Percentiles rank a stretch among this genome's conserved stretches.
phyloP scores from a whole-genome alignment of 352 stramenopile genomes.

The Peronospora belbahrii region DNA sequence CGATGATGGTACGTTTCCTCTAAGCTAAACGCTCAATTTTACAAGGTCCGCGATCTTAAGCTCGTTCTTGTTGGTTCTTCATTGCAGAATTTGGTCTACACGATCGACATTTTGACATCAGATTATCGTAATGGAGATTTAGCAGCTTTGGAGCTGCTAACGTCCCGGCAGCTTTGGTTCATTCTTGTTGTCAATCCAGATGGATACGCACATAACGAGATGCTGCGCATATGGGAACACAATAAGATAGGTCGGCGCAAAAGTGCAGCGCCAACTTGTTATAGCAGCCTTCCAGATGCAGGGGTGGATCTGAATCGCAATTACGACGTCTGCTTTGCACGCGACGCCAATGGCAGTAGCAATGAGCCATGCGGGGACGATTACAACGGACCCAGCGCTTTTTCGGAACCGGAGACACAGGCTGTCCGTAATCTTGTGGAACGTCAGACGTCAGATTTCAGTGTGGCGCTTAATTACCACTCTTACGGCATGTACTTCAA shows the following conservation, averaged over 20 bases:
- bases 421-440: slow-evolving; percentile 67
- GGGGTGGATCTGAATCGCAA: slow-evolving; percentile 82
- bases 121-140: slow-evolving; percentile 54
- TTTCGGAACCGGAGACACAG: slow-evolving; percentile 77
- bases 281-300: slow-evolving; percentile 25
- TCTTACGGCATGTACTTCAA: slow-evolving; percentile 83
- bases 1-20: slow-evolving; percentile 61
- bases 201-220: slow-evolving; percentile 72
- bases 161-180: slow-evolving; percentile 76
- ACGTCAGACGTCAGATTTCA: slow-evolving; percentile 38
- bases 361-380: slow-evolving; percentile 64
- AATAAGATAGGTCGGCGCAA: slow-evolving; percentile 56
- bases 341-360: slow-evolving; percentile 57
- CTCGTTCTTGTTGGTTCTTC: neutral
- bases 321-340: slow-evolving; percentile 72
- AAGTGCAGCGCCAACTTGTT: slow-evolving; percentile 41
- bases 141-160: slow-evolving; percentile 43
- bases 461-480: slow-evolving; percentile 73
- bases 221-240: slow-evolving; percentile 43
- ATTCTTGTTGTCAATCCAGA: slow-evolving; percentile 78
- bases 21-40: neutral
- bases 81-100: slow-evolving; percentile 68
- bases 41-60: neutral
- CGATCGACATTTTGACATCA: slow-evolving; percentile 61
- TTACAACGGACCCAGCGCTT: slow-evolving; percentile 52